Evolutionary conservation across 139 green algal genomes (phyloP).

Genomic region (Limnomonas spitsbergensis): DNA sequence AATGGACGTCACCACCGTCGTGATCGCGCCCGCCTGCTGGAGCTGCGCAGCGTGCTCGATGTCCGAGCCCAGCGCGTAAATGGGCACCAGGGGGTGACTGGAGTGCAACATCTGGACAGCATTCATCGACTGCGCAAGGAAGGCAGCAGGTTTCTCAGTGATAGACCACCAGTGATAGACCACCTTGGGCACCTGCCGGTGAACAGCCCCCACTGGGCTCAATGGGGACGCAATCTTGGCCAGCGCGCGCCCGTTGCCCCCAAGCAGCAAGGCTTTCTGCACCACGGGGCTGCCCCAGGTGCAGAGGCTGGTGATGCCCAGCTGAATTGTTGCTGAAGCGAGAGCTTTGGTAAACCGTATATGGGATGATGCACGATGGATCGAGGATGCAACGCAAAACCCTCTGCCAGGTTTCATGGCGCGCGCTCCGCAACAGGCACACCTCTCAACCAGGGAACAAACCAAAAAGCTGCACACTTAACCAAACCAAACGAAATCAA

Average conservation of each 20-base stretch:
- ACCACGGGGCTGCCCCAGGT: neutral
- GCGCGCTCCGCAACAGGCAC: too few species aligned
- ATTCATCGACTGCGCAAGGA: conserved; percentile 38
- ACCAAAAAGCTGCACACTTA: too few species aligned
- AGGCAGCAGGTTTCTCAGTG: neutral
- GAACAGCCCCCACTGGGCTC: neutral
- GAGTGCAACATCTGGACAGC: conserved; percentile 60
- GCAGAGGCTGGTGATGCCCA: too few species aligned
- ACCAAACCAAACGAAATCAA: too few species aligned
- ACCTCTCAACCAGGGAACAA: too few species aligned
- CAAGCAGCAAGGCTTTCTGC: neutral
- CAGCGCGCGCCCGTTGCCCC: conserved; percentile 10
- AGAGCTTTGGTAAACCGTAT: too few species aligned
- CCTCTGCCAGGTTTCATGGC: too few species aligned
- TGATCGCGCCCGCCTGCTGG: conserved; percentile 68
- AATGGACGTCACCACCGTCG: conserved; percentile 47
- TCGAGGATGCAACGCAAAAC: too few species aligned
- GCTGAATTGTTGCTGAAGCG: too few species aligned
- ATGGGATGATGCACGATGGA: too few species aligned
- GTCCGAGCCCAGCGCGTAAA: conserved; percentile 77
- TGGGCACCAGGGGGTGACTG: conserved; percentile 66
- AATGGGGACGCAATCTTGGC: conserved; percentile 19
- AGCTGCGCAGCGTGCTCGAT: conserved; percentile 56
- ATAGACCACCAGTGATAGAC: neutral
- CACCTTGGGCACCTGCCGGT: neutral